Conservation (phyloP, 1,284 basidiomycete species). For the Irpex sp. region DNA sequence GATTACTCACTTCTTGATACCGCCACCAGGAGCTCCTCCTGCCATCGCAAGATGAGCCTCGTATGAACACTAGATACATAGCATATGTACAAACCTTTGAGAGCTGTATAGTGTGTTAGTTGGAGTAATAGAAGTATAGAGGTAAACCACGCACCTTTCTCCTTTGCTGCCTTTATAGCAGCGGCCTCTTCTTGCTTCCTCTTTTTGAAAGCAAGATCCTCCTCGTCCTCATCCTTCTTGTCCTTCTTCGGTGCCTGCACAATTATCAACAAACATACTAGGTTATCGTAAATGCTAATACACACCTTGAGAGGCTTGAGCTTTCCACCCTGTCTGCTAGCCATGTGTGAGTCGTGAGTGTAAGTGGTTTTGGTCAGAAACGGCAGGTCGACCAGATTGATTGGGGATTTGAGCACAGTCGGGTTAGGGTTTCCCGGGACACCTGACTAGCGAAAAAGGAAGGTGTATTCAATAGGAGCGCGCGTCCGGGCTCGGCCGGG, state of each 20-base stretch:
- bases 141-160: slow-evolving; percentile 48
- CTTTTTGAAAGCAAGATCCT: slow-evolving; percentile 67
- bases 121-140: slow-evolving; percentile 7
- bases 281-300: neutral
- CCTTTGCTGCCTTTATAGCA: slow-evolving; percentile 62
- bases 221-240: slow-evolving; percentile 67
- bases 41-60: slow-evolving; percentile 6
- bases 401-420: neutral
- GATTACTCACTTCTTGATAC: slow-evolving; percentile 75
- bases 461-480: neutral
- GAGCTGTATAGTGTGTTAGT: slow-evolving; percentile 36
- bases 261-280: too few relatives aligned
- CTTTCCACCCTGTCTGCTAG: slow-evolving; percentile 76
- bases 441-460: neutral
- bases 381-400: neutral
- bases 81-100: slow-evolving; percentile 49
- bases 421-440: neutral
- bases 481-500: neutral
- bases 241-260: slow-evolving; percentile 76
- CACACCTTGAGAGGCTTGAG: slow-evolving; percentile 70
- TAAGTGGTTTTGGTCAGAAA: neutral
- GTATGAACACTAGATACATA: slow-evolving; percentile 4
- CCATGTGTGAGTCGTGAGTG: slow-evolving; percentile 15
- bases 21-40: slow-evolving; percentile 69
- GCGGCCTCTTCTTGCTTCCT: slow-evolving; percentile 71